phyloP scores from a whole-genome alignment of 1,284 basidiomycete genomes.

The Trichosporon ovoides region DNA sequence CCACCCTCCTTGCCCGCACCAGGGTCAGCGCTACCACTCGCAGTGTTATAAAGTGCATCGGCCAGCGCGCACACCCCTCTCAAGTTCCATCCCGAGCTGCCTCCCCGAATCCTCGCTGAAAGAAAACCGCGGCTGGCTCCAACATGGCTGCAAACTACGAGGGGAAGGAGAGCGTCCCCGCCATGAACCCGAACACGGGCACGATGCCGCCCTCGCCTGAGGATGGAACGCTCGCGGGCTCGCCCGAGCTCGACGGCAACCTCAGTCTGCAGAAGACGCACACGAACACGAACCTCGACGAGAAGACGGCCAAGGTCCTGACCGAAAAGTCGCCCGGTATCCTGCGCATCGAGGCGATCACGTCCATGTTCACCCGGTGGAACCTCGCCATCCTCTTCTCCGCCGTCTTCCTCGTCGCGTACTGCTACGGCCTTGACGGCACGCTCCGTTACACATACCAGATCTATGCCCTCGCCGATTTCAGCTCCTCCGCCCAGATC shows the following conservation, averaged over 20 bases:
- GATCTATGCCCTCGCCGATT: conserved; percentile 20
- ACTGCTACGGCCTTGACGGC: conserved; percentile 43
- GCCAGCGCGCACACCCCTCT: too few relatives aligned
- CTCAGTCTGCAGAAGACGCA: neutral
- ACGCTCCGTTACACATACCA: conserved; percentile 38
- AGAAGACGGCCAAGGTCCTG: conserved; percentile 5
- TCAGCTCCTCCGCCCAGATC: conserved; percentile 28
- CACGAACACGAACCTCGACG: neutral
- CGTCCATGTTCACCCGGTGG: conserved; percentile 10
- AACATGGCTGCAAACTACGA: too few relatives aligned
- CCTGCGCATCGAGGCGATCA: conserved; percentile 17
- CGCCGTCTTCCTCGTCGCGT: conserved; percentile 48
- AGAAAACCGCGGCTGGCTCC: too few relatives aligned
- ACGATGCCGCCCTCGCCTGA: neutral
- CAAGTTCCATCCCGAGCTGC: too few relatives aligned
- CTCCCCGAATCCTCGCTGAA: too few relatives aligned
- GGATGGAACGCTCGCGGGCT: neutral
- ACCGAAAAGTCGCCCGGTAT: conserved; percentile 18
- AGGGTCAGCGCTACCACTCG: too few relatives aligned
- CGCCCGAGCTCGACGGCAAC: neutral
- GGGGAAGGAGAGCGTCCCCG: neutral
- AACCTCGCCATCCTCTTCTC: conserved; percentile 31
- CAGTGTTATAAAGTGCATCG: too few relatives aligned
- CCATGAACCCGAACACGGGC: neutral
- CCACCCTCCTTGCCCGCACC: too few relatives aligned